These are phyloP conservation scores for Cucumis melo DNA, from an alignment of 306 rosid species.

Conservation along the genomic window DNA sequence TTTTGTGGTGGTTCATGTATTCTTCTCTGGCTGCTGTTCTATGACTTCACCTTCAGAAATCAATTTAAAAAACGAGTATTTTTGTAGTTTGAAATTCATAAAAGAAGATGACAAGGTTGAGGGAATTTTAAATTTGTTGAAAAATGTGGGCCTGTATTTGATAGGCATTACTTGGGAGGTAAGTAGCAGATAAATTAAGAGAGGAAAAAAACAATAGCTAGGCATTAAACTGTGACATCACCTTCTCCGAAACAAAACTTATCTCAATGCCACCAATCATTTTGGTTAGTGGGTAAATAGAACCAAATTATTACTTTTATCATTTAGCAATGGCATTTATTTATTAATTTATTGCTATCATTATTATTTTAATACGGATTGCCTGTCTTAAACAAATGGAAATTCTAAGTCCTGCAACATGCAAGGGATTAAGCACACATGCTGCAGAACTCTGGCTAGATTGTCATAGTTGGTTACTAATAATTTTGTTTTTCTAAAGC, in stretches of 20 bases:
- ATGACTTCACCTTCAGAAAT: not conserved
- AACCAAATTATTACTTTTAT: not conserved
- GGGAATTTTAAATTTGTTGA: not conserved
- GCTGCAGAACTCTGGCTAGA: not conserved
- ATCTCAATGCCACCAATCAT: not conserved
- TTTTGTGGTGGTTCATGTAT: not conserved
- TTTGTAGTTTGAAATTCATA: not conserved
- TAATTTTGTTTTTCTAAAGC: not conserved
- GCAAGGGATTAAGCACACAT: not conserved
- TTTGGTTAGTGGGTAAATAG: not conserved
- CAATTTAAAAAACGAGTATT: not conserved
- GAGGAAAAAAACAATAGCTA: not conserved
- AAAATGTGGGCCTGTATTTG: not conserved
- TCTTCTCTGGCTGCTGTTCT: conserved; percentile 3
- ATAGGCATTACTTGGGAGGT: conserved; percentile 5
- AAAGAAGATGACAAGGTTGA: not conserved
- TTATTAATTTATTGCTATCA: not conserved
- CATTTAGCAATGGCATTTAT: not conserved
- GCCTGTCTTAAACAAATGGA: not conserved
- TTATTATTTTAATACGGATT: not conserved
- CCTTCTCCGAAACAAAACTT: not conserved
- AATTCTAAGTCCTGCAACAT: not conserved
- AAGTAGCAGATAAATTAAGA: not conserved
- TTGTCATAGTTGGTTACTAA: not conserved
- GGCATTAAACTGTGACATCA: conserved; percentile 4